These are phyloP conservation scores for Cercospora nicotianae DNA, from an alignment of 2,329 filamentous ascomycete species.

Conservation along the genomic window DNA sequence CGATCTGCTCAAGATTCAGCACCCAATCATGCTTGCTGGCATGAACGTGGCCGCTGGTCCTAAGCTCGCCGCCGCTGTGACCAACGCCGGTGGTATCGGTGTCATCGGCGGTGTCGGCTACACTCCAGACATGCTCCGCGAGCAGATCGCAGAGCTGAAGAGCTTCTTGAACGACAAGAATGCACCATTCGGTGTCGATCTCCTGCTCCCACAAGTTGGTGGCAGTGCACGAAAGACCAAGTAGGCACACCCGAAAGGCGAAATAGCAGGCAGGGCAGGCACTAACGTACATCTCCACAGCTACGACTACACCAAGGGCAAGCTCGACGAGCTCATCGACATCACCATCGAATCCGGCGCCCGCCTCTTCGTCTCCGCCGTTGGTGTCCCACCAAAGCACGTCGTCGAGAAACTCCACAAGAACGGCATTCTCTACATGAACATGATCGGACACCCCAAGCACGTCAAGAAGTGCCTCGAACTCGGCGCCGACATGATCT, in stretches of 20 bases:
- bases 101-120: conserved; percentile 96
- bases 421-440: conserved; percentile 92
- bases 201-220: conserved; percentile 91
- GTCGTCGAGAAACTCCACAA: conserved; percentile 90
- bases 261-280: neutral
- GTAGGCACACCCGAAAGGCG: conserved; percentile 44
- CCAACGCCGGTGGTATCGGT: conserved; percentile 93
- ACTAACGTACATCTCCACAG: conserved; percentile 48
- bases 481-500: conserved; percentile 91
- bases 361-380: conserved; percentile 92
- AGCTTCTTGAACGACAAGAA: conserved; percentile 83
- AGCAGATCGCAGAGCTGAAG: conserved; percentile 95
- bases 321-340: conserved; percentile 84
- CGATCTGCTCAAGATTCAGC: conserved; percentile 96
- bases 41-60: conserved; percentile 99
- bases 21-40: conserved; percentile 90
- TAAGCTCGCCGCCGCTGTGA: conserved; percentile 92
- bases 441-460: conserved; percentile 99
- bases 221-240: conserved; percentile 95
- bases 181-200: conserved; percentile 90
- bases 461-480: conserved; percentile 96
- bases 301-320: conserved; percentile 99
- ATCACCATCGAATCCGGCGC: conserved; percentile 91
- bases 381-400: conserved; percentile 84
- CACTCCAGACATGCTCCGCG: conserved; percentile 93